These are phyloP conservation scores for Neurospora sublineolata DNA, from an alignment of 495 filamentous ascomycete species.

Conservation along the genomic window DNA sequence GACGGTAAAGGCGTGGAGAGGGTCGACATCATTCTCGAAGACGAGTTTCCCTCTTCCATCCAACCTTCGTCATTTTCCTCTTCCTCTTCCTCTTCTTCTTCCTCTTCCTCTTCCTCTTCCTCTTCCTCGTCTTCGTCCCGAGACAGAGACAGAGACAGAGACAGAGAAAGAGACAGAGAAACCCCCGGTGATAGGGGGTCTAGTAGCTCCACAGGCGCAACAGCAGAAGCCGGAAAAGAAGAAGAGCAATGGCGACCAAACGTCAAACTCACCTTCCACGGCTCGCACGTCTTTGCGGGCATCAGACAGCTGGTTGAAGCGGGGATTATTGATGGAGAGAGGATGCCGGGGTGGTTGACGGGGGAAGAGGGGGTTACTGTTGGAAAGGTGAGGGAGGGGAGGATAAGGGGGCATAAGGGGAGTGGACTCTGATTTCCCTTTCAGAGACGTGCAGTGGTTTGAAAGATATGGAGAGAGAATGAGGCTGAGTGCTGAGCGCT, in stretches of 20 bases:
- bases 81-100: not conserved
- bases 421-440: slow-evolving; percentile 20
- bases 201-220: slow-evolving; percentile 12
- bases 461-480: too few species aligned
- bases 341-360: slow-evolving; percentile 85
- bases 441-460: too few species aligned
- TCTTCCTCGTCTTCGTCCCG: not conserved
- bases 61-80: not conserved
- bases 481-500: too few species aligned
- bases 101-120: not conserved
- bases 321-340: slow-evolving; percentile 59
- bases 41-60: slow-evolving; percentile 33
- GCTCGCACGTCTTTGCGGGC: slow-evolving; percentile 70
- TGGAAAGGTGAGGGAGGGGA: slow-evolving; percentile 53
- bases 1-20: slow-evolving; percentile 50
- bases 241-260: slow-evolving; percentile 40
- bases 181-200: slow-evolving; percentile 9
- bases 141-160: not conserved
- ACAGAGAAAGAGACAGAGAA: not conserved
- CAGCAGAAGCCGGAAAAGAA: slow-evolving; percentile 19
- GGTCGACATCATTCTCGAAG: slow-evolving; percentile 47
- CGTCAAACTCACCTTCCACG: slow-evolving; percentile 57
- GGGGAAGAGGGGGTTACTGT: slow-evolving; percentile 72
- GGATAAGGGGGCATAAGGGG: slow-evolving; percentile 39
- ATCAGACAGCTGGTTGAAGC: slow-evolving; percentile 62